Base-by-base conservation (phyloP, 2,329 filamentous ascomycete genomes). In the Magnaporthiopsis rhizophila region DNA sequence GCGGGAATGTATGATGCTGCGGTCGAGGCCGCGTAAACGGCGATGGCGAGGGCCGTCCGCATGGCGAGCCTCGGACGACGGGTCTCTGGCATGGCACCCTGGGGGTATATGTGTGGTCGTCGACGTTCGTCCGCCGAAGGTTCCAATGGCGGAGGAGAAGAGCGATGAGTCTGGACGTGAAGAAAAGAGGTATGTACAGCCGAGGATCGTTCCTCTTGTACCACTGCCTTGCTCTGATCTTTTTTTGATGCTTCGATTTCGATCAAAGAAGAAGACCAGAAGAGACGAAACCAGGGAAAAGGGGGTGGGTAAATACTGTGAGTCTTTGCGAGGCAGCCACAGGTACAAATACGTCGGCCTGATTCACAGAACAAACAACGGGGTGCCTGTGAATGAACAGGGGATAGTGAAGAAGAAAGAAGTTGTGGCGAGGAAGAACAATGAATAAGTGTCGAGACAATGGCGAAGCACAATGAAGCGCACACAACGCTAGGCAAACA, bases 1-100 rank as follows among this genome's bases (percentile, higher is more conserved):
- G 61, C 66, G 32, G 71, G 70, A 28, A 81, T 73, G 3, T 72
- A 74, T 64, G 73, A 69, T 62, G 81, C 80, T 53, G 75, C 74
- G 21, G 74, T 69, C 57, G 32, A 59, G 24, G 72, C 67, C 32
- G 73, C 72, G 64, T 73, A 68, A 64, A 71, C 65, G 32, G 74
- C 74, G 61, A 74, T 73, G 65, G 82, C 72, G 67, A 76, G 68
- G 59, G 74, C 69, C 65, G 74, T 73, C 70, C 74, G 72, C 59
- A 53, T 53, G 45, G 45, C 13, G 45, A 75, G 68, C 65, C 28
- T 28, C 15, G 58, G 15, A 21, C 58, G 58, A n/a, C 28, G 28
- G 32, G 8, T 11, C 9, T n/a, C 11, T 32, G 58, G 30, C 58
- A 60, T 60, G 9, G 21, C 45, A 18, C 21, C 45, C 45, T n/a